Base-by-base conservation (phyloP, 805 yeast genomes). In the Starmerella cellae region DNA sequence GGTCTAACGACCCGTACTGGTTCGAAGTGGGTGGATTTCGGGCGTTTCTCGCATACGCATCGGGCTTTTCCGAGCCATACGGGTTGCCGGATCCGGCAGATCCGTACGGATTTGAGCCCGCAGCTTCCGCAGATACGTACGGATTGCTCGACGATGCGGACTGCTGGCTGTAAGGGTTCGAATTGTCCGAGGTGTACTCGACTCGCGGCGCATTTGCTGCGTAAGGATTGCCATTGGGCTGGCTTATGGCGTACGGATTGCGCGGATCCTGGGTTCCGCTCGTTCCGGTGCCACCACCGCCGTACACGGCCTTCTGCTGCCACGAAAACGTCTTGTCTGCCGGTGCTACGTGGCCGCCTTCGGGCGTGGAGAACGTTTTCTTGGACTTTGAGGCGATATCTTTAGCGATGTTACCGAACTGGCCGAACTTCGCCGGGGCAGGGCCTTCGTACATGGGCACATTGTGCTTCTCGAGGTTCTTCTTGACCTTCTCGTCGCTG, bases 361-460 rank as follows among this genome's bases (percentile, higher is more conserved):
- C 49, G 16, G 50, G 48, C 5, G 49, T 26, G 14, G 38, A 41
- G 42, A 41, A 39, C 27, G 48, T 49, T 22, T 45, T 48, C 22
- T 45, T 39, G 38, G 38, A 42, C 35, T 40, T 44, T 26, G 46
- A 38, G 9, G 51, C 62, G 26, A 68, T 54, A 43, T 69, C 68
- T 44, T 64, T 66, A 26, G 77, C 77, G 52, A 71, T 67, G 38
- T 60, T 61, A 40, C 60, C 60, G 57, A 69, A 73, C 18, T 73
- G 75, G 14, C 71, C 68, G 50, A 73, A 73, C 59, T 71, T 70
- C 47, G 68, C 69, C 43, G 64, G 61, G 35, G 74, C 60, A 14
- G 55, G 38, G 20, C 59, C 60, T 5, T 59, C 49, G 42, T 61
- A 66, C 22, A 70, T 65, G 11, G 71, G 51, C 29, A 72, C 62